Evolutionary conservation across 805 yeast genomes (phyloP).

Genomic region (Helenozyma rhizophorensis): DNA sequence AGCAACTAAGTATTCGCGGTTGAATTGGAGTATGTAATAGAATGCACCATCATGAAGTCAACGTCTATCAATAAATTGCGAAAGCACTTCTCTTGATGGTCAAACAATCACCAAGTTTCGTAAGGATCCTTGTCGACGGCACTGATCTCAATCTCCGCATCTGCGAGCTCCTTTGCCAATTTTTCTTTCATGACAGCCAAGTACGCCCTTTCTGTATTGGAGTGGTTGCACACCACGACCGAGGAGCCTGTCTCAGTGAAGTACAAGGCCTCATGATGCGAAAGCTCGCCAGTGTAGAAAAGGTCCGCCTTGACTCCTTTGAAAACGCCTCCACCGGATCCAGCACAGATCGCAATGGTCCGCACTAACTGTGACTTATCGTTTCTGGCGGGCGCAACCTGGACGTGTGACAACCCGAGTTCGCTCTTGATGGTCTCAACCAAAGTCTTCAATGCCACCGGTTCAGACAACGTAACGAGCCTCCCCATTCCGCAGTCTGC

Average conservation of each 20-base stretch:
- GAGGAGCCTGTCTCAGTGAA: constrained; percentile 67
- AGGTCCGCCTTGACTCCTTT: constrained; percentile 60
- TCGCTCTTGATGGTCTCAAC: constrained; percentile 50
- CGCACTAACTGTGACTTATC: constrained; percentile 32
- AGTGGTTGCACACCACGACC: constrained; percentile 80
- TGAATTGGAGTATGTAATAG: too few relatives aligned
- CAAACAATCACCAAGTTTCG: too few relatives aligned
- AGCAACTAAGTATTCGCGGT: too few relatives aligned
- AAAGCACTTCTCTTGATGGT: too few relatives aligned
- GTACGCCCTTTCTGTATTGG: constrained; percentile 91
- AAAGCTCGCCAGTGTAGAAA: constrained; percentile 85
- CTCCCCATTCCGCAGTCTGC: constrained; percentile 82
- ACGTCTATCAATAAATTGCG: too few relatives aligned
- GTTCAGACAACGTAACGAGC: constrained; percentile 44
- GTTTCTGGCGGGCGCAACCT: constrained; percentile 46
- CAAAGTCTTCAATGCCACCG: constrained; percentile 41
- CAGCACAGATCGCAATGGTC: constrained; percentile 87
- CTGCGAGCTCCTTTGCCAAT: constrained; percentile 41
- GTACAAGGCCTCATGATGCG: constrained; percentile 85
- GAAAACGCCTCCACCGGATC: constrained; percentile 84
- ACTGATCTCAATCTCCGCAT: constrained; percentile 47
- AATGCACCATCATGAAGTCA: too few relatives aligned
- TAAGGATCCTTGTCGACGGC: constrained; percentile 62
- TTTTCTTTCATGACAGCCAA: constrained; percentile 49
- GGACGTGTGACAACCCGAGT: constrained; percentile 53